phyloP scores from a whole-genome alignment of 208 protist species.

The Acanthamoeba lugdunensis region DNA sequence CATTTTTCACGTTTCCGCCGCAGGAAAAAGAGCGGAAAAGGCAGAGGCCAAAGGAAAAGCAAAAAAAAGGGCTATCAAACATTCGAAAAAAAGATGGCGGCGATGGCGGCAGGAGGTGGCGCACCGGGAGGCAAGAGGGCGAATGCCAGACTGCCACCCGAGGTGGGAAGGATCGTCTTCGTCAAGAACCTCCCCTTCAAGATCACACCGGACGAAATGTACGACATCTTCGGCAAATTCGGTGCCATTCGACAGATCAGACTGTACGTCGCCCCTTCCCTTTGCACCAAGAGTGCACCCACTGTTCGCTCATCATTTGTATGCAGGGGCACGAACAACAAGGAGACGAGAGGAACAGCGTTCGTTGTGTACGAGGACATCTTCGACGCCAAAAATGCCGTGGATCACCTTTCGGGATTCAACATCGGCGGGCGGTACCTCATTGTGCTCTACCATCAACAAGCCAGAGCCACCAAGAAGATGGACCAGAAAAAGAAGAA shows the following conservation, averaged over 20 bases:
- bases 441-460: constrained; percentile 69
- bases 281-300: too few species aligned
- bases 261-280: constrained; percentile 78
- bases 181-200: constrained; percentile 92
- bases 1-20: neutral
- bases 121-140: neutral
- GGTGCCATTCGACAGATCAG: constrained; percentile 92
- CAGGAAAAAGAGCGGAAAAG: neutral
- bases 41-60: neutral
- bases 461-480: constrained; percentile 46
- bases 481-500: constrained; percentile 71
- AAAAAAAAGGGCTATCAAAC: neutral
- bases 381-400: constrained; percentile 92
- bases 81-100: neutral
- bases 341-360: constrained; percentile 90
- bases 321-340: constrained; percentile 85
- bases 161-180: constrained; percentile 90
- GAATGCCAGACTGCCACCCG: constrained; percentile 85
- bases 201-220: constrained; percentile 91
- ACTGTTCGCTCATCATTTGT: neutral
- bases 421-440: constrained; percentile 87
- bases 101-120: neutral
- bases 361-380: constrained; percentile 95
- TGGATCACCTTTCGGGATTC: constrained; percentile 91
- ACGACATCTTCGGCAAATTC: constrained; percentile 93